Evolutionary conservation across 2,329 filamentous ascomycete species (phyloP), one percentile per base, ranked within the genome.

Genomic region (Aspergillus sp.): DNA sequence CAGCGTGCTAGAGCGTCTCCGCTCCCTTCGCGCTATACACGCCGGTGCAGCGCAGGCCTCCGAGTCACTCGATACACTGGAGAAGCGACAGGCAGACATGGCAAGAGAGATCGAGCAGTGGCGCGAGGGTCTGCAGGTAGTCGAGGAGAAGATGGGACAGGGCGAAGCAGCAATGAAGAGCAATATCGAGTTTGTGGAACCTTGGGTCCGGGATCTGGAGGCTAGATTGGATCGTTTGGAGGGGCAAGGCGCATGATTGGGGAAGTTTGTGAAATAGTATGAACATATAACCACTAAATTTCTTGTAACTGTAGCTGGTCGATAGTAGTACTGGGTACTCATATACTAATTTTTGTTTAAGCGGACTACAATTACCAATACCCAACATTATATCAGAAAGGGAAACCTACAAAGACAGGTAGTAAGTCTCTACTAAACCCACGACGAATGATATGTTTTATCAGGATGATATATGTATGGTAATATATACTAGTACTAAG

Each of bases 161-260:
- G 88, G 89, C 3, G 88, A 90, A 71, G 80, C 81, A 27, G 84
- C 87, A 3, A 89, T 96, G 80, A 86, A 86, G 65, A 85, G 83
- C 54, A 99, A 99, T 76, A 88, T 93, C 75, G 88, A 89, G 68
- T 84, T 90, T n/a, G 88, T 98, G 63, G 90, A 94, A 66, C 87
- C 86, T 42, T 97, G 93, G 92, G 91, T 98, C 4, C 91, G 90
- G 75, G 91, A 90, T 59, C 78, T 99, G 57, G 94, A 98, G 78
- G 85, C 82, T 69, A 89, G 90, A 76, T 83, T 97, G 74, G 83
- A 83, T 62, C 83, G 83, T 67, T 74, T 89, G 72, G 80, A 80
- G 61, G 81, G 69, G 30, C 55, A 48, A 32, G 66, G 63, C 30
- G 44, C 30, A 19, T 61, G 23, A 58, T 10, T 41, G 17, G 44